A percentile compares a stretch with the other conserved stretches of the same genome.
phyloP scores from a whole-genome alignment of 2,329 filamentous ascomycete genomes.

The Rhinocladiella mackenziei region DNA sequence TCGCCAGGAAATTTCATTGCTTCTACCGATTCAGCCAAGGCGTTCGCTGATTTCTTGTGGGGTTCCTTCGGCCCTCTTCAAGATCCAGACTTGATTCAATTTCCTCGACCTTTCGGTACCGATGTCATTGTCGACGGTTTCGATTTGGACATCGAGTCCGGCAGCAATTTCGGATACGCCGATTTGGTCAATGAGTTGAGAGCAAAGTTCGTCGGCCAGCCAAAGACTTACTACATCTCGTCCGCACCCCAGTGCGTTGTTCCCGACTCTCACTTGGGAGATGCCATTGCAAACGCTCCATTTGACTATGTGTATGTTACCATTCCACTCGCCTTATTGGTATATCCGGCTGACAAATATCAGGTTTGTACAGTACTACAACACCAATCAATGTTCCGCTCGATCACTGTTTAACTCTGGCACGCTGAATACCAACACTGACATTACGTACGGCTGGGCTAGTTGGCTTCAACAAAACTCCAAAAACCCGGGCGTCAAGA shows the following conservation, averaged over 20 bases:
- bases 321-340: not conserved
- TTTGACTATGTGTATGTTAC: conserved; percentile 47
- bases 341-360: conserved; percentile 2
- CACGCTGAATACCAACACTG: conserved; percentile 38
- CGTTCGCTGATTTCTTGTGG: conserved; percentile 63
- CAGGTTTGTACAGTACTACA: conserved; percentile 54
- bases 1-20: conserved; percentile 65
- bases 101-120: conserved; percentile 65
- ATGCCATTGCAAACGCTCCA: conserved; percentile 42
- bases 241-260: conserved; percentile 66
- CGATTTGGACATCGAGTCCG: conserved; percentile 69
- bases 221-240: conserved; percentile 57
- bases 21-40: conserved; percentile 49
- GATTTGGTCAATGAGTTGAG: conserved; percentile 59
- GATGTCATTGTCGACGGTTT: conserved; percentile 65
- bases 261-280: conserved; percentile 53
- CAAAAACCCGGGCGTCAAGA: conserved; percentile 43
- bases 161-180: conserved; percentile 53
- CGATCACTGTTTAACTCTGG: conserved; percentile 32
- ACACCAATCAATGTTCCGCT: conserved; percentile 50
- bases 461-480: conserved; percentile 36
- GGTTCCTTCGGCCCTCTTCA: conserved; percentile 62
- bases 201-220: conserved; percentile 48
- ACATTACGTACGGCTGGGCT: conserved; percentile 45
- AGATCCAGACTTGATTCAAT: conserved; percentile 30